phyloP scores from a whole-genome alignment of 1,284 basidiomycete genomes.

The Rhodotorula sp. region DNA sequence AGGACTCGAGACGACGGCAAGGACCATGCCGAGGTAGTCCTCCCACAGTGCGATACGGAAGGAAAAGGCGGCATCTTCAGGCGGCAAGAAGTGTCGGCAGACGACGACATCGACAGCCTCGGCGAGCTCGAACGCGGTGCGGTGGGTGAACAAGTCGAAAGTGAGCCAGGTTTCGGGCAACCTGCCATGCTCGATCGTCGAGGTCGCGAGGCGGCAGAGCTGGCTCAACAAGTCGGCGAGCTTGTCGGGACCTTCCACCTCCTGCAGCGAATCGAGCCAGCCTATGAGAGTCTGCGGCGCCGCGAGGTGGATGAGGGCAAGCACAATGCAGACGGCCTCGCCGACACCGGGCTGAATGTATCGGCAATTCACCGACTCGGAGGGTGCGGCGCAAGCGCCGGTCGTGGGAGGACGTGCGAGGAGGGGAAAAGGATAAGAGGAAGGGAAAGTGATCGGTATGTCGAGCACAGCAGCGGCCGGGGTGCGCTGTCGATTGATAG shows the following conservation, averaged over 20 bases:
- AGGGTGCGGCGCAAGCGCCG: background rate
- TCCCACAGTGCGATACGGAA: constrained; percentile 82
- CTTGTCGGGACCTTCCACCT: constrained; percentile 81
- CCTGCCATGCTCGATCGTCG: constrained; percentile 81
- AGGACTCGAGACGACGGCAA: constrained; percentile 81
- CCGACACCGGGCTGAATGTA: constrained; percentile 65
- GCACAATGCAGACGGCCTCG: constrained; percentile 80
- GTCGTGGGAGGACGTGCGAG: constrained; percentile 55
- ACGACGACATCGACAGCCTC: constrained; percentile 75
- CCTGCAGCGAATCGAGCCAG: constrained; percentile 74
- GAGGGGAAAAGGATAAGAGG: constrained; percentile 88
- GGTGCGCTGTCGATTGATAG: constrained; percentile 67
- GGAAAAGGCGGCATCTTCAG: constrained; percentile 57
- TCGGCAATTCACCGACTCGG: too few relatives aligned
- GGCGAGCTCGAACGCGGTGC: constrained; percentile 82
- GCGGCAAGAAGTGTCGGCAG: constrained; percentile 76
- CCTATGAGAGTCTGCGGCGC: constrained; percentile 72
- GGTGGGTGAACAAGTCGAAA: constrained; percentile 83
- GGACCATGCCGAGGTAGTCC: constrained; percentile 73
- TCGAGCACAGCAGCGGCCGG: constrained; percentile 61
- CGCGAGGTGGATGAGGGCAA: constrained; percentile 75
- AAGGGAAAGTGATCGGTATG: constrained; percentile 82
- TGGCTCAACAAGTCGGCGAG: constrained; percentile 68
- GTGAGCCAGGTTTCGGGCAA: constrained; percentile 92
- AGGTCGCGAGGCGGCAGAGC: constrained; percentile 77